Evolutionary conservation across 192 early-diverging fungal genomes (phyloP).

Genomic region (Coemansia sp.): DNA sequence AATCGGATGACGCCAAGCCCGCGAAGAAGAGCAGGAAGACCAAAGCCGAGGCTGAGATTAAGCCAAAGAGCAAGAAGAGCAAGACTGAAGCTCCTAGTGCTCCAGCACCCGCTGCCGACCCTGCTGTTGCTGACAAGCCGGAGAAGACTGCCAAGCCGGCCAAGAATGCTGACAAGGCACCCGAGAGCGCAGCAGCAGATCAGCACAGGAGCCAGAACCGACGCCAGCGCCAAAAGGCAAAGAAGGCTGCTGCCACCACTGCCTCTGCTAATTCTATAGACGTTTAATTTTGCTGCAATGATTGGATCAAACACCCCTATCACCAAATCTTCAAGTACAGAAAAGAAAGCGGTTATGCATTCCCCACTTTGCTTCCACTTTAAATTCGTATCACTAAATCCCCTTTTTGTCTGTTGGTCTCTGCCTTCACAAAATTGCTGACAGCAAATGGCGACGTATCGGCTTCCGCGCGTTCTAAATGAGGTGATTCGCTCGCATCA

Average conservation of each 20-base stretch:
- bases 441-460: slow-evolving; percentile 36
- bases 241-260: slow-evolving; percentile 12
- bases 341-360: not conserved
- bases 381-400: not conserved
- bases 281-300: not conserved
- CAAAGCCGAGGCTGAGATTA: slow-evolving; percentile 9
- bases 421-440: not conserved
- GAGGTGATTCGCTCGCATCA: slow-evolving; percentile 30
- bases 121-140: not conserved
- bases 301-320: not conserved
- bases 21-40: slow-evolving; percentile 35
- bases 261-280: not conserved
- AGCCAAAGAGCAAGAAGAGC: slow-evolving; percentile 22
- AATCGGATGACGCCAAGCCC: slow-evolving; percentile 7
- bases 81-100: slow-evolving; percentile 4
- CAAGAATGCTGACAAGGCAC: not conserved
- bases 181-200: not conserved
- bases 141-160: not conserved
- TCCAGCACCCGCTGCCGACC: not conserved
- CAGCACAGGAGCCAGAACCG: slow-evolving; percentile 25
- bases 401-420: not conserved
- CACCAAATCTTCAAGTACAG: not conserved
- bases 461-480: slow-evolving; percentile 41
- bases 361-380: not conserved
- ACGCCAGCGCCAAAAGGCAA: slow-evolving; percentile 48